Conservation (phyloP, 2,329 filamentous ascomycete genomes). For the Ceratocystis papillata region DNA sequence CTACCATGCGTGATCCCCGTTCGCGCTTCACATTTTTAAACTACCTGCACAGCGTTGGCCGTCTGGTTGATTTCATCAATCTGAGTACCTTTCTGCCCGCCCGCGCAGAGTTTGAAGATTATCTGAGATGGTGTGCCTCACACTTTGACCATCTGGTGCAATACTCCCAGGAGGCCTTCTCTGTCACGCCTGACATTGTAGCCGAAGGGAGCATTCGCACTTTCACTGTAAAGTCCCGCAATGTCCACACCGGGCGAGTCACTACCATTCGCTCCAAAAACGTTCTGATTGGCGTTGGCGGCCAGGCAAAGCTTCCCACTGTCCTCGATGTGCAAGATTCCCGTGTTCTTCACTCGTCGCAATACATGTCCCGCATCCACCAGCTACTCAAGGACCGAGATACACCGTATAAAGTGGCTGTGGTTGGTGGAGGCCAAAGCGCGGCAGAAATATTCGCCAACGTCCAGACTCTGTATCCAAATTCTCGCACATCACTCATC, state of each 20-base stretch:
- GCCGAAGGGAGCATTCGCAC: slow-evolving; percentile 40
- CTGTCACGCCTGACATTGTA: slow-evolving; percentile 51
- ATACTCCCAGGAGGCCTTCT: slow-evolving; percentile 68
- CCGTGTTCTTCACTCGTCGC: slow-evolving; percentile 75
- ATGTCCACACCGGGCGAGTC: slow-evolving; percentile 46
- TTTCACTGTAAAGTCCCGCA: slow-evolving; percentile 58
- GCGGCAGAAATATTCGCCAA: slow-evolving; percentile 94
- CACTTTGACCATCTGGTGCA: slow-evolving; percentile 63
- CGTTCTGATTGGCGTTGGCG: slow-evolving; percentile 50
- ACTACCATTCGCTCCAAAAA: slow-evolving; percentile 50
- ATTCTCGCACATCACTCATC: slow-evolving; percentile 63
- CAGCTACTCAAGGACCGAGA: slow-evolving; percentile 47
- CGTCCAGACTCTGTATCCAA: slow-evolving; percentile 69
- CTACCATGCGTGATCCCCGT: slow-evolving; percentile 73
- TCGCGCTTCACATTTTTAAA: slow-evolving; percentile 94
- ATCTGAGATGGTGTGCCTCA: slow-evolving; percentile 81
- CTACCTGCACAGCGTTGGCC: slow-evolving; percentile 70
- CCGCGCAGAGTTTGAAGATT: slow-evolving; percentile 85
- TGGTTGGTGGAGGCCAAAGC: slow-evolving; percentile 83
- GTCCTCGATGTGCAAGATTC: slow-evolving; percentile 59
- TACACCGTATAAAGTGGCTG: slow-evolving; percentile 58
- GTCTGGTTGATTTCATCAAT: slow-evolving; percentile 87
- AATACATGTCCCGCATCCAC: slow-evolving; percentile 59
- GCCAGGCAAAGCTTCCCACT: slow-evolving; percentile 58
- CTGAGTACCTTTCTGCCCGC: slow-evolving; percentile 78